phyloP scores from a whole-genome alignment of 805 yeast species.

The Pichia kluyveri region DNA sequence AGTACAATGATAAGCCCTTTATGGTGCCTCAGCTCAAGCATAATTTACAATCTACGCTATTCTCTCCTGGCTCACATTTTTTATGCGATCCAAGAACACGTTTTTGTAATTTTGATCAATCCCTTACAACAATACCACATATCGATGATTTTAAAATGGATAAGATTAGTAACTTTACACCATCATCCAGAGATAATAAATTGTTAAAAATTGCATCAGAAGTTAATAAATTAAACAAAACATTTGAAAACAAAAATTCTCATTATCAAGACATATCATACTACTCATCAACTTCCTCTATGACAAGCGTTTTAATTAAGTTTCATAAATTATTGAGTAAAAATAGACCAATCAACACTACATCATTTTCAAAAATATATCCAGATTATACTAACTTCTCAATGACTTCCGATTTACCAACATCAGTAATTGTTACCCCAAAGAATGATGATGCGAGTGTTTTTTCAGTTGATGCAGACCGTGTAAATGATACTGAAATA shows the following conservation, averaged over 20 bases:
- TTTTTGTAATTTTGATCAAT: constrained; percentile 59
- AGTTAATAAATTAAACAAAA: neutral
- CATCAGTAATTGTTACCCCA: constrained; percentile 47
- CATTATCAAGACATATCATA: constrained; percentile 24
- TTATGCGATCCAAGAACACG: constrained; percentile 71
- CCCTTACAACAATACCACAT: constrained; percentile 48
- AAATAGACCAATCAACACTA: constrained; percentile 42
- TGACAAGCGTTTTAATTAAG: constrained; percentile 70
- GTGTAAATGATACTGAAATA: constrained; percentile 55
- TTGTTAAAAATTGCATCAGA: constrained; percentile 39
- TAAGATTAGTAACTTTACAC: constrained; percentile 43
- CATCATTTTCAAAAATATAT: constrained; percentile 36
- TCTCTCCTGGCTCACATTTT: constrained; percentile 75
- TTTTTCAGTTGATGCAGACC: constrained; percentile 65
- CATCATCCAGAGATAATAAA: constrained; percentile 56
- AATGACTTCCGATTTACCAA: constrained; percentile 40
- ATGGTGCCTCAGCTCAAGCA: constrained; percentile 53
- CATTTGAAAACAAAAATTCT: neutral
- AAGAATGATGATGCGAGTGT: constrained; percentile 21
- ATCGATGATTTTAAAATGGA: constrained; percentile 60
- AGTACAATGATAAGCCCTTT: constrained; percentile 8
- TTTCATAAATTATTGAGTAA: constrained; percentile 65
- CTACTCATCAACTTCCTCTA: constrained; percentile 79
- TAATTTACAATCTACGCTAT: constrained; percentile 60
- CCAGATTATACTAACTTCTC: constrained; percentile 29